phyloP scores from a whole-genome alignment of 257 asterid species.

The Solanum medicagineum region DNA sequence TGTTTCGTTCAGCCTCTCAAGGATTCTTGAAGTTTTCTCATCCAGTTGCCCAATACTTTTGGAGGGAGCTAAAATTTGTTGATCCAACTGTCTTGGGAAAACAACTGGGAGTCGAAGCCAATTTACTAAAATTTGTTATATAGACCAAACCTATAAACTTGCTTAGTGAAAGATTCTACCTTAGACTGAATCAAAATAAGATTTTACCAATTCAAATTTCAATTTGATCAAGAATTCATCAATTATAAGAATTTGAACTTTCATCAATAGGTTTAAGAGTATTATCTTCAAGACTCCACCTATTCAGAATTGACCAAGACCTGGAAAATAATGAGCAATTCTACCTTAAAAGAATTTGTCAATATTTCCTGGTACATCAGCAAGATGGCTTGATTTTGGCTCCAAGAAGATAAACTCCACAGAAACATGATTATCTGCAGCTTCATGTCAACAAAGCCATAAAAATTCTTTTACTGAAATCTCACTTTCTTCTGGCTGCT shows the following conservation, averaged over 20 bases:
- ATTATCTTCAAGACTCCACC: too few species aligned
- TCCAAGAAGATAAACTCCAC: slow-evolving; percentile 20
- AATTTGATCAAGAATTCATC: too few species aligned
- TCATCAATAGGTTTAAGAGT: too few species aligned
- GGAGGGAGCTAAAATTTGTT: too few species aligned
- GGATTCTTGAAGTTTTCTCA: slow-evolving; percentile 68
- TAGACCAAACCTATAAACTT: background rate
- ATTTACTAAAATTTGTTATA: background rate
- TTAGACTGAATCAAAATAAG: background rate
- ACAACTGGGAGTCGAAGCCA: background rate
- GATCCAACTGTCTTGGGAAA: too few species aligned
- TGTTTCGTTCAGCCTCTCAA: slow-evolving; percentile 74
- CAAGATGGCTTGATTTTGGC: slow-evolving; percentile 29
- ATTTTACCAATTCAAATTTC: background rate
- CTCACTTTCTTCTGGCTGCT: background rate
- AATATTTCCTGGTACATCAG: slow-evolving; percentile 30
- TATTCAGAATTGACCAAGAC: slow-evolving; percentile 14
- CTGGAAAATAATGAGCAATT: slow-evolving; percentile 63
- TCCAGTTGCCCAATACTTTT: background rate
- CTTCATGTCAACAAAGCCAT: slow-evolving; percentile 42
- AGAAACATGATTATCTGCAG: slow-evolving; percentile 46
- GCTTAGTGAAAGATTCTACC: background rate
- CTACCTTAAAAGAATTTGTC: slow-evolving; percentile 17
- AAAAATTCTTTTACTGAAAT: background rate
- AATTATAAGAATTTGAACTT: too few species aligned